A percentile compares a stretch with the other conserved stretches of the same genome.
Conservation (phyloP, 2,329 filamentous ascomycete species). For the Stachybotrys chlorohalonatus region DNA sequence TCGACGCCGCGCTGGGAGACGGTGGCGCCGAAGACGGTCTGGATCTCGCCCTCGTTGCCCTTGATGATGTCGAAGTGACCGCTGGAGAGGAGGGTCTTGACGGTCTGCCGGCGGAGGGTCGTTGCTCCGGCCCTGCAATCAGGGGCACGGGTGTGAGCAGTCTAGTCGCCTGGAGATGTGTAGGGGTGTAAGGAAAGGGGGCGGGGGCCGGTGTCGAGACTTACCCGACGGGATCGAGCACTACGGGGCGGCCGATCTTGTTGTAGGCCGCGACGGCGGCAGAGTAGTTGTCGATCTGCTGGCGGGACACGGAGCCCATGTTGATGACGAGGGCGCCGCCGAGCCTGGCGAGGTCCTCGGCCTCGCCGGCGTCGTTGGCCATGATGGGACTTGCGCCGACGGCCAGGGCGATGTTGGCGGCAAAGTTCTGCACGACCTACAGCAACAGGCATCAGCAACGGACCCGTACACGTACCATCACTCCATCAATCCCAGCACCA, state of each 20-base stretch:
- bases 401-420: slow-evolving; percentile 79
- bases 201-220: slow-evolving; percentile 12
- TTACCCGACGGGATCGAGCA: slow-evolving; percentile 83
- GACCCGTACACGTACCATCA: too few relatives aligned
- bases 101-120: slow-evolving; percentile 58
- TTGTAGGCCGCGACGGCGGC: slow-evolving; percentile 79
- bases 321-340: slow-evolving; percentile 80
- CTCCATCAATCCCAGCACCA: neutral
- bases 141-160: neutral
- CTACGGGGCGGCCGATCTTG: slow-evolving; percentile 58
- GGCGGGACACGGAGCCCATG: slow-evolving; percentile 83
- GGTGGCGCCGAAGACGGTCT: slow-evolving; percentile 54
- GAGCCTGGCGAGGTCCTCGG: slow-evolving; percentile 66
- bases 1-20: slow-evolving; percentile 72
- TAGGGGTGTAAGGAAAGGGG: neutral
- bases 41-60: slow-evolving; percentile 85
- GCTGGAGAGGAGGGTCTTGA: slow-evolving; percentile 58
- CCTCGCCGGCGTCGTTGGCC: slow-evolving; percentile 80
- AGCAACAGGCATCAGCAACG: too few relatives aligned
- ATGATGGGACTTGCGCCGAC: slow-evolving; percentile 89
- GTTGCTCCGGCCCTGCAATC: slow-evolving; percentile 66
- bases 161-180: too few relatives aligned
- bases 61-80: slow-evolving; percentile 87
- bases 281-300: slow-evolving; percentile 61
- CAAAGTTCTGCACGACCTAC: slow-evolving; percentile 80